Evolutionary conservation across 164 flowering plant species (phyloP).

Genomic region (Dillenia suffruticosa): DNA sequence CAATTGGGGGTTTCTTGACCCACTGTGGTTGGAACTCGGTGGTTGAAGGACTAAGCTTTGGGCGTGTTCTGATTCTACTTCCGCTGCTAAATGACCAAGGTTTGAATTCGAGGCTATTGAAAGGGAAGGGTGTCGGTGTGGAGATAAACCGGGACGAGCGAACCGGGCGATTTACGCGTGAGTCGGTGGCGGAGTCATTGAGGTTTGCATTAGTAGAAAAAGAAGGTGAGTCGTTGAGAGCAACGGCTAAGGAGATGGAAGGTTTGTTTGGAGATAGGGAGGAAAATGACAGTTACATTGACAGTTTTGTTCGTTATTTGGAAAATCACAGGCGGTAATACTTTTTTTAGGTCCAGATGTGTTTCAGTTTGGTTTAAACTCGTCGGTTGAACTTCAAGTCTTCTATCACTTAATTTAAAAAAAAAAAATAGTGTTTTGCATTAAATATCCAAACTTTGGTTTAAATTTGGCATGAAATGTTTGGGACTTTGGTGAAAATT

Average conservation of each 20-base stretch:
- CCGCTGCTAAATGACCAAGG: conserved; percentile 49
- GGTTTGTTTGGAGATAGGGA: conserved; percentile 18
- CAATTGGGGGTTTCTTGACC: conserved; percentile 54
- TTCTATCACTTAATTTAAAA: too few relatives aligned
- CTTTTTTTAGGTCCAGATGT: too few relatives aligned
- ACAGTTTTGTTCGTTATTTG: conserved; percentile 11
- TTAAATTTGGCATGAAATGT: too few relatives aligned
- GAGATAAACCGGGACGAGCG: conserved; percentile 36
- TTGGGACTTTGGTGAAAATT: too few relatives aligned
- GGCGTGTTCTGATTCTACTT: conserved; percentile 37
- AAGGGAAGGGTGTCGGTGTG: conserved; percentile 36
- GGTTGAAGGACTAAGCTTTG: conserved; percentile 38
- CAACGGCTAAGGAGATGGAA: conserved; percentile 25
- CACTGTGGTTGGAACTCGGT: conserved; percentile 69
- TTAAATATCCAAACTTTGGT: too few relatives aligned
- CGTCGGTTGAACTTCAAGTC: too few relatives aligned
- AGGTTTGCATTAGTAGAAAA: conserved; percentile 28
- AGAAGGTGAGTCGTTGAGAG: conserved; percentile 33
- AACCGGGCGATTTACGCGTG: conserved; percentile 45
- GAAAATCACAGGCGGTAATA: neutral
- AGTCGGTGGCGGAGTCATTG: conserved; percentile 39
- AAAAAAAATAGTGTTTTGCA: too few relatives aligned
- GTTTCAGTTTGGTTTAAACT: too few relatives aligned
- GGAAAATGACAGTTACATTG: conserved; percentile 13
- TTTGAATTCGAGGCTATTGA: conserved; percentile 42